Conservation (phyloP, 2,329 filamentous ascomycete genomes). For the Clarireedia sp. region DNA sequence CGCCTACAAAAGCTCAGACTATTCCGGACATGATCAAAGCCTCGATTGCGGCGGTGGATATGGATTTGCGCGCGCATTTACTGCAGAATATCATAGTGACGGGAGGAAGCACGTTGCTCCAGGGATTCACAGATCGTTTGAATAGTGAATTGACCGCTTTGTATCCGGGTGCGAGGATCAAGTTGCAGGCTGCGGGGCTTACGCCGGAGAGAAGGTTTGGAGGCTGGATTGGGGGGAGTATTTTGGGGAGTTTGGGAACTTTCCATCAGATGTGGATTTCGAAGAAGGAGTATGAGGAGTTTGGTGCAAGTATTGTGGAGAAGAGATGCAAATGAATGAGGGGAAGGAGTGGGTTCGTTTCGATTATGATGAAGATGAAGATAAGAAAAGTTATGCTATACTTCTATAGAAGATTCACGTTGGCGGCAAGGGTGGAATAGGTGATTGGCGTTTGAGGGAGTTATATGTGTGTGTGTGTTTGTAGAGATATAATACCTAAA, state of each 20-base stretch:
- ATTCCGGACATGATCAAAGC: conserved; percentile 76
- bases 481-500: conserved; percentile 10
- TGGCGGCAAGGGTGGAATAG: not conserved
- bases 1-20: conserved; percentile 64
- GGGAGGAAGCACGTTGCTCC: conserved; percentile 77
- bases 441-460: conserved; percentile 8
- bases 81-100: conserved; percentile 89
- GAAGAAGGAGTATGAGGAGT: conserved; percentile 95
- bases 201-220: conserved; percentile 86
- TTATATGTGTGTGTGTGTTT: conserved; percentile 4
- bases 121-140: conserved; percentile 85
- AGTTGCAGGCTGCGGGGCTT: conserved; percentile 79
- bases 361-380: not conserved
- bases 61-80: conserved; percentile 76
- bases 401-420: not conserved
- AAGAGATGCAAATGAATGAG: conserved; percentile 77
- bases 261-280: conserved; percentile 99
- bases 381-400: conserved; percentile 9
- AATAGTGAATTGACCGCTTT: conserved; percentile 73
- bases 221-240: conserved; percentile 93
- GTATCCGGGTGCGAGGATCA: conserved; percentile 80
- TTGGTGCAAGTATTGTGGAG: conserved; percentile 82
- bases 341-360: not conserved
- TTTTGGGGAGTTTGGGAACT: conserved; percentile 86
- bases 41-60: conserved; percentile 72